phyloP scores from a whole-genome alignment of 2,329 filamentous ascomycete genomes.

The Ceratocystis albifundus region DNA sequence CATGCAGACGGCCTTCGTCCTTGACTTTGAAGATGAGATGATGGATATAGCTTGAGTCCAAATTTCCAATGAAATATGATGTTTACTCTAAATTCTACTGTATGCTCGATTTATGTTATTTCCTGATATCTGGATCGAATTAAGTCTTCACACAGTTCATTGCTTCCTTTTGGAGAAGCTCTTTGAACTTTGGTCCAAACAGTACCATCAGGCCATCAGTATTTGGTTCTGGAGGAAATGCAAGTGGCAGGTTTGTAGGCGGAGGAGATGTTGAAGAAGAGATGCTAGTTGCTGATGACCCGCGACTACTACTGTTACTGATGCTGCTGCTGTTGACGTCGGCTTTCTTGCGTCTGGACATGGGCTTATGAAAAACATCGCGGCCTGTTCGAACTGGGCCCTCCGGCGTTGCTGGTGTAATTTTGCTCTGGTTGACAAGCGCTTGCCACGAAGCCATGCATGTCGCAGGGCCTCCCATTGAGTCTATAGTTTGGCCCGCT shows the following conservation, averaged over 20 bases:
- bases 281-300: constrained; percentile 3
- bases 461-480: constrained; percentile 20
- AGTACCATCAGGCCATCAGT: constrained; percentile 14
- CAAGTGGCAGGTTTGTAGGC: constrained; percentile 14
- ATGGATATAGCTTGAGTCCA: too few relatives aligned
- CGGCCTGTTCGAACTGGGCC: constrained; percentile 20
- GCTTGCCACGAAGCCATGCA: constrained; percentile 23
- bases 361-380: constrained; percentile 22
- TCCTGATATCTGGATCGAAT: neutral
- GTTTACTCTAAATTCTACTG: neutral
- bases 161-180: constrained; percentile 18
- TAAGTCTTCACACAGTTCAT: neutral
- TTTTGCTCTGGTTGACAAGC: constrained; percentile 21
- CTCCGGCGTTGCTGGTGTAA: constrained; percentile 18
- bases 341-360: constrained; percentile 19
- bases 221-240: constrained; percentile 20
- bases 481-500: constrained; percentile 13
- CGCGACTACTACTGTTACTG: neutral
- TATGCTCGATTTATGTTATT: neutral
- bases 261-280: neutral
- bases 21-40: too few relatives aligned
- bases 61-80: neutral
- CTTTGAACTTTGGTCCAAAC: constrained; percentile 17
- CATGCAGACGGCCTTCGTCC: neutral
- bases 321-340: neutral